Base-by-base conservation (phyloP, 2,329 filamentous ascomycete species). In the Trichophaea hybrida region DNA sequence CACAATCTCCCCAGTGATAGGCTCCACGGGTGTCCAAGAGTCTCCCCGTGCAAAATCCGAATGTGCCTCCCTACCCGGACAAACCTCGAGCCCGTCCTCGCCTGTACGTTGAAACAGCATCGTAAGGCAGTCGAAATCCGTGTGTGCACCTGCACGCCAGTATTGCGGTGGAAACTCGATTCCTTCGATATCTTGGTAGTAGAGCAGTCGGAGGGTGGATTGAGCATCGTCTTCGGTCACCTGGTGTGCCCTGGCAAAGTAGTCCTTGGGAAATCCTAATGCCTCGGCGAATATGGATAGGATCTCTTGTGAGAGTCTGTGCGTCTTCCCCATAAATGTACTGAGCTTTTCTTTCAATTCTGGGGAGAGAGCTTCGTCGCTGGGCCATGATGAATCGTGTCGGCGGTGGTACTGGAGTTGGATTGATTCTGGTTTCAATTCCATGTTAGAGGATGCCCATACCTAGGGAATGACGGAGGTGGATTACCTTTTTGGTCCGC, bases 61-160 rank as follows among this genome's bases (percentile, higher is more conserved):
- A 6, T 78, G 76, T 2, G 75, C 77, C 69, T 84, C 81, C 13
- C 81, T 73, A 0, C 81, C 81, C 0, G 81, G 81, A 66, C 81
- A 84, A 58, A 84, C 82, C 68, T 84, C 81, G 2, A 85, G 72
- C 0, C 81, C 81, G 32, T 74, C 77, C 69, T 84, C 79, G 0
- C 80, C 80, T 0, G 75, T 73, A 2, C 77, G 76, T 67, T 84
- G 81, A 69, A 84, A 84, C 3, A 85, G 73, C 43, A 85, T 71
- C 0, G 81, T 84, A 24, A 84, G 64, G 59, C 83, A 76, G 61
- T 77, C 80, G 78, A 80, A 84, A 68, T 84, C 82, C 0, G 78
- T 78, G 68, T 84, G 81, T 8, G 80, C 78, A 15, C 82, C 82
- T 0, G 81, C 80, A 32, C 82, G 75, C 68, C 80, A 77, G 66